Percentiles rank a stretch among this genome's conserved stretches.
Evolutionary conservation across 2,329 filamentous ascomycete species (phyloP).

Genomic region (Botrytis hyacinthi): DNA sequence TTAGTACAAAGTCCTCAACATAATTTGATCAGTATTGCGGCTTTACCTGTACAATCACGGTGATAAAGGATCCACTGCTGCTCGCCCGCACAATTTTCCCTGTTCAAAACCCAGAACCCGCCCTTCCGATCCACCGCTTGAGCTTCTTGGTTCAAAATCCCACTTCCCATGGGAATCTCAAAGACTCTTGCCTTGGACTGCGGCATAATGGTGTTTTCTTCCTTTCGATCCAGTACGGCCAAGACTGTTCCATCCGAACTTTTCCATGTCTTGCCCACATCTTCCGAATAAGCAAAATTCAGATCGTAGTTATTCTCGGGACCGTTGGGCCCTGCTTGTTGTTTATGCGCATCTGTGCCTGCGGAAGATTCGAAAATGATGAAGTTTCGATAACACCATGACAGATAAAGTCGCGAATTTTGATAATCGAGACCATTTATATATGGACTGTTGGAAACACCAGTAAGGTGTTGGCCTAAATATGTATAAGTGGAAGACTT

Average conservation of each 20-base stretch:
- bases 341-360: conserved; percentile 30
- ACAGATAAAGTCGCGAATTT: conserved; percentile 28
- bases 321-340: conserved; percentile 35
- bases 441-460: conserved; percentile 33
- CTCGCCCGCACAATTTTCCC: conserved; percentile 25
- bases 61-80: conserved; percentile 32
- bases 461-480: conserved; percentile 31
- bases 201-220: conserved; percentile 25
- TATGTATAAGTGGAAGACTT: conserved; percentile 29
- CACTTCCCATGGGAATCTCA: conserved; percentile 32
- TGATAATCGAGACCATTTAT: conserved; percentile 33
- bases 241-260: conserved; percentile 25
- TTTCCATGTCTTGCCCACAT: conserved; percentile 30
- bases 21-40: not conserved
- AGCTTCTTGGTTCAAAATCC: conserved; percentile 33
- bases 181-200: conserved; percentile 27
- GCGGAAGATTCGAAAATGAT: conserved; percentile 21
- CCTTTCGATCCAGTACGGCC: conserved; percentile 21
- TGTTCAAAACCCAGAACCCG: conserved; percentile 31
- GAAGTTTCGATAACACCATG: conserved; percentile 35
- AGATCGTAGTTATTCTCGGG: conserved; percentile 35
- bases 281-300: conserved; percentile 32
- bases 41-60: conserved; percentile 25
- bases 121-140: conserved; percentile 30
- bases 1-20: conserved; percentile 9